phyloP scores from a whole-genome alignment of 805 yeast genomes.

The Starmerella scarabaei region DNA sequence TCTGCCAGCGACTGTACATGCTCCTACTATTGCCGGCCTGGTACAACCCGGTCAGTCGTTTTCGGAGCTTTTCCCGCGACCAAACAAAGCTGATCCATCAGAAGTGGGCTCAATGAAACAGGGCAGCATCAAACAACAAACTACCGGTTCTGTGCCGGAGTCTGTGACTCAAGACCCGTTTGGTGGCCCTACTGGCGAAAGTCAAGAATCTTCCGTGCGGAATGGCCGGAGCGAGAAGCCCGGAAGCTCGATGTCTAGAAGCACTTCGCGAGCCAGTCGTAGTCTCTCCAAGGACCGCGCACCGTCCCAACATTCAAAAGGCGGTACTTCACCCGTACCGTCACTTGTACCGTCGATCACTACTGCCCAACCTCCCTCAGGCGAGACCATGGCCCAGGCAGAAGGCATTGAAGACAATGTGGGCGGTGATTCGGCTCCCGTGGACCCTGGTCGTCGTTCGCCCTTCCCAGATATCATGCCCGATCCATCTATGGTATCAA shows the following conservation, averaged over 20 bases:
- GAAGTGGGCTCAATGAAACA: not conserved
- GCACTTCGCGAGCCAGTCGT: no score
- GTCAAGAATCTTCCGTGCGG: not conserved
- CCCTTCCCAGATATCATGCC: conserved; percentile 11
- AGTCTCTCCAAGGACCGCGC: no score
- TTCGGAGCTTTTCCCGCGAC: conserved; percentile 44
- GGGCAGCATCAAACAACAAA: not conserved
- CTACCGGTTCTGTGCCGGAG: not conserved
- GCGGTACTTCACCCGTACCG: not conserved
- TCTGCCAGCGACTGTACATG: conserved; percentile 74
- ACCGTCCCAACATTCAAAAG: no score
- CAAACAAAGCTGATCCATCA: not conserved
- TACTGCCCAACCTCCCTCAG: not conserved
- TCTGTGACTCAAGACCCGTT: not conserved
- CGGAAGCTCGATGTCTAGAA: not conserved
- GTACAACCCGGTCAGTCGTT: conserved; percentile 46
- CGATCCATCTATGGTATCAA: conserved; percentile 1
- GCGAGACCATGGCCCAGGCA: not conserved
- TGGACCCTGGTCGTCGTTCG: conserved; percentile 6
- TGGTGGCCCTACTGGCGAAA: not conserved
- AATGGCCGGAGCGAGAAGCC: not conserved
- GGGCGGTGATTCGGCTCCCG: not conserved
- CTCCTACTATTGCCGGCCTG: conserved; percentile 76
- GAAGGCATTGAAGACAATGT: not conserved
- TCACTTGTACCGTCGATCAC: not conserved